These are phyloP conservation scores for Rhynchosporium graminicola DNA, from an alignment of 2,329 filamentous ascomycete genomes.

Conservation along the genomic window DNA sequence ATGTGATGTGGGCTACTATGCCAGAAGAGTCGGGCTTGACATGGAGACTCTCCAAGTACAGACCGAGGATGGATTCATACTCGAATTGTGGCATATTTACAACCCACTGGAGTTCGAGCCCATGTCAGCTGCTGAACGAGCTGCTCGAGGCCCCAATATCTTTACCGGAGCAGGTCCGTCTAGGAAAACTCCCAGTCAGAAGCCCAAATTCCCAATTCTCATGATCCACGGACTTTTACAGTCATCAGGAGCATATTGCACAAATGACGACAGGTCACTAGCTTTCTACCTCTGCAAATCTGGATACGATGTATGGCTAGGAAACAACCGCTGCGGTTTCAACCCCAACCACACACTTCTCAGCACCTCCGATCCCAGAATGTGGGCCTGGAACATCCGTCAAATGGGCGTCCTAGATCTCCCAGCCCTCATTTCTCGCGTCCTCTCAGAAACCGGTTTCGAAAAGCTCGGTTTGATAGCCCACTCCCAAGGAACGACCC, in stretches of 20 bases:
- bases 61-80: slow-evolving; percentile 91
- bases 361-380: slow-evolving; percentile 74
- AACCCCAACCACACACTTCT: slow-evolving; percentile 73
- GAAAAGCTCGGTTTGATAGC: slow-evolving; percentile 79
- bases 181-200: slow-evolving; percentile 41
- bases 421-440: slow-evolving; percentile 75
- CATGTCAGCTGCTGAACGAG: slow-evolving; percentile 50
- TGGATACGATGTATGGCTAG: slow-evolving; percentile 93
- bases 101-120: slow-evolving; percentile 73
- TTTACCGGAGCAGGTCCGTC: slow-evolving; percentile 53
- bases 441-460: slow-evolving; percentile 81
- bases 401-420: slow-evolving; percentile 93
- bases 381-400: slow-evolving; percentile 97
- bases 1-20: slow-evolving; percentile 83
- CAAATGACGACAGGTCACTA: slow-evolving; percentile 84
- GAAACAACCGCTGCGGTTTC: slow-evolving; percentile 90
- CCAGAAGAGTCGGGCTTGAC: slow-evolving; percentile 82
- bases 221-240: slow-evolving; percentile 89
- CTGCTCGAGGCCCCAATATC: slow-evolving; percentile 59
- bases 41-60: slow-evolving; percentile 81
- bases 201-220: slow-evolving; percentile 73
- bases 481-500: slow-evolving; percentile 89
- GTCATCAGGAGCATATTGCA: slow-evolving; percentile 83
- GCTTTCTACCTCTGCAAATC: slow-evolving; percentile 92
- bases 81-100: slow-evolving; percentile 86